Evolutionary conservation across 129 eudicot species (phyloP).

Genomic region (Kitagawia praeruptora): DNA sequence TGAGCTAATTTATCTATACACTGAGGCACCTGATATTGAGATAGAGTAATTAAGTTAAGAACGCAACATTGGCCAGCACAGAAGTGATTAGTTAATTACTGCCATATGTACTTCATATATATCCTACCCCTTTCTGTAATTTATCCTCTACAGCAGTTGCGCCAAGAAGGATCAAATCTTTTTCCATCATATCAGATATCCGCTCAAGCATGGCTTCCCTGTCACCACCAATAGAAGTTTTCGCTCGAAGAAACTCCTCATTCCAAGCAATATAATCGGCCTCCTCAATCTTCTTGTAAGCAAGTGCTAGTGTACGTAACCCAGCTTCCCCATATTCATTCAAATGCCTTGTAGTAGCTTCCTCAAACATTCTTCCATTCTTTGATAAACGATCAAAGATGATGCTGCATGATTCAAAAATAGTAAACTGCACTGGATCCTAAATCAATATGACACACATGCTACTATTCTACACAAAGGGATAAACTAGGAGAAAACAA

Average conservation of each 20-base stretch:
- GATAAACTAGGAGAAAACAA: not conserved
- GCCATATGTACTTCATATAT: not conserved
- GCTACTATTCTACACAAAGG: not conserved
- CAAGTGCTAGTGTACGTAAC: conserved; percentile 52
- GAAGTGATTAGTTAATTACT: not conserved
- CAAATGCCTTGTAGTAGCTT: conserved; percentile 44
- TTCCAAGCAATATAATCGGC: conserved; percentile 48
- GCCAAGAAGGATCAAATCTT: conserved; percentile 57
- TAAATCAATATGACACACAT: not conserved
- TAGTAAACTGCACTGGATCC: conserved; percentile 1
- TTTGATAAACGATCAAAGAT: conserved; percentile 50
- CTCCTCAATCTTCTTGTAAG: conserved; percentile 55
- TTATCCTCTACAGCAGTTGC: conserved; percentile 75
- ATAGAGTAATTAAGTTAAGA: not conserved
- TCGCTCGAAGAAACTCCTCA: conserved; percentile 51
- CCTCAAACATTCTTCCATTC: conserved; percentile 42
- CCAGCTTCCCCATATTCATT: conserved; percentile 68
- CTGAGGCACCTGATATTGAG: conserved; percentile 44
- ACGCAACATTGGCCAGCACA: not conserved
- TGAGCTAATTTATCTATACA: conserved; percentile 72
- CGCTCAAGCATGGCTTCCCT: conserved; percentile 51
- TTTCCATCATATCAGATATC: conserved; percentile 53
- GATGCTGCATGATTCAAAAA: conserved; percentile 36
- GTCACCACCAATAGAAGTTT: conserved; percentile 39
- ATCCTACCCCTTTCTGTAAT: conserved; percentile 52